phyloP scores from a whole-genome alignment of 1,284 basidiomycete genomes.

The Porogramme epimiltina region DNA sequence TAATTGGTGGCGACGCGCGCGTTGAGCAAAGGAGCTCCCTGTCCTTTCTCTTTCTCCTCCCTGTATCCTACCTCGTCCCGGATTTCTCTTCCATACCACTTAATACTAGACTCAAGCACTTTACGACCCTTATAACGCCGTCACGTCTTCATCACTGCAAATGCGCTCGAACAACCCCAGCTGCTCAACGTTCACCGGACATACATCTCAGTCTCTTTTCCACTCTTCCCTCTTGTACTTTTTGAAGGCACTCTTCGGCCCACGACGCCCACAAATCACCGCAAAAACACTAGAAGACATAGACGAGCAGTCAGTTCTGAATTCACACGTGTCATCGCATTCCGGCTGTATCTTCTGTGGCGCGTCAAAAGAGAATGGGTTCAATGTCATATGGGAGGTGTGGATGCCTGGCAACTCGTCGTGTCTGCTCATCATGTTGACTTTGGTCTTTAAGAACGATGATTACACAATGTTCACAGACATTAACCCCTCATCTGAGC shows the following conservation, averaged over 20 bases:
- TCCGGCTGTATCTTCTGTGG: slow-evolving; percentile 55
- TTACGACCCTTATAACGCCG: no score
- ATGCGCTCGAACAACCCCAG: not conserved
- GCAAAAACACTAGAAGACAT: not conserved
- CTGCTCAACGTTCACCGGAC: no score
- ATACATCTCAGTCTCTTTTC: not conserved
- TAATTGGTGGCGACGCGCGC: no score
- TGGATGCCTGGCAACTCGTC: not conserved
- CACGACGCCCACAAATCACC: not conserved
- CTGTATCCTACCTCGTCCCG: no score
- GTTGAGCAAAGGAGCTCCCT: no score
- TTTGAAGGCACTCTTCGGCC: not conserved
- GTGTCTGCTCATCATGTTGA: no score
- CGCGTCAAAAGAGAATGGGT: slow-evolving; percentile 54
- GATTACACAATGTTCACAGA: slow-evolving; percentile 66
- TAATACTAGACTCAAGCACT: no score
- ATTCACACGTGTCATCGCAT: slow-evolving; percentile 3
- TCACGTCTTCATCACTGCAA: no score
- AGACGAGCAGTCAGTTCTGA: slow-evolving; percentile 16
- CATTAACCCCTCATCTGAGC: slow-evolving; percentile 56
- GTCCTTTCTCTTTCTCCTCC: no score
- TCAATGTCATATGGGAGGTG: slow-evolving; percentile 65
- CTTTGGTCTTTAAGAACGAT: slow-evolving; percentile 45
- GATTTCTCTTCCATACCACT: no score
- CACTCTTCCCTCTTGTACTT: slow-evolving; percentile 1